A percentile compares a stretch with the other conserved stretches of the same genome.
Conservation (phyloP, 2,329 filamentous ascomycete species). For the Emmonsiellopsis sp. region DNA sequence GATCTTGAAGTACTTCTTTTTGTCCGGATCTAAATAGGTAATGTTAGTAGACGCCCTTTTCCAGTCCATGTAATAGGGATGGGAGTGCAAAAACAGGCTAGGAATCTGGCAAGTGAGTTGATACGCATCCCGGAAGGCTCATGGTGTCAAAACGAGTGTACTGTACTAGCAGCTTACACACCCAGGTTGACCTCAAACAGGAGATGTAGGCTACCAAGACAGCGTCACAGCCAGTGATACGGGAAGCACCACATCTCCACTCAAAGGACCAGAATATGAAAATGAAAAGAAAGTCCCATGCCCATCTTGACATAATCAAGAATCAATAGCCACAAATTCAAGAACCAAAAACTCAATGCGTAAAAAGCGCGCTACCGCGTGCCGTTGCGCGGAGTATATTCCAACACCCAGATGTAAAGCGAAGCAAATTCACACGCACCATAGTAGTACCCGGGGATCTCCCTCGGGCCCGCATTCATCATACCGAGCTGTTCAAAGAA, state of each 20-base stretch:
- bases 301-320: not conserved
- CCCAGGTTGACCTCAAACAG: too few species aligned
- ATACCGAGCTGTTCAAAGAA: not conserved
- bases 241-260: too few species aligned
- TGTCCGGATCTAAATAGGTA: slow-evolving; percentile 34
- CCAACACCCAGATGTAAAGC: not conserved
- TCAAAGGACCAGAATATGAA: too few species aligned
- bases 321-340: not conserved
- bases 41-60: not conserved
- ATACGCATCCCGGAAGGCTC: too few species aligned
- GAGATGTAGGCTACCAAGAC: too few species aligned
- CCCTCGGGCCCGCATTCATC: not conserved
- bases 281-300: not conserved
- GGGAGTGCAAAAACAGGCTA: not conserved
- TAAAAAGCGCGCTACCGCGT: not conserved
- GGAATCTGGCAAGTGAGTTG: not conserved
- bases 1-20: slow-evolving; percentile 60
- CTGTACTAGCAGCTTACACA: too few species aligned
- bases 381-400: not conserved
- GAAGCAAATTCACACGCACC: slow-evolving; percentile 26
- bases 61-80: not conserved
- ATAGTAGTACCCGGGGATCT: slow-evolving; percentile 48
- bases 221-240: not conserved
- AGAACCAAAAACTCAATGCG: not conserved
- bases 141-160: too few species aligned